Evolutionary conservation across 345 rosid genomes (phyloP).

Genomic region (Heritiera fomes): DNA sequence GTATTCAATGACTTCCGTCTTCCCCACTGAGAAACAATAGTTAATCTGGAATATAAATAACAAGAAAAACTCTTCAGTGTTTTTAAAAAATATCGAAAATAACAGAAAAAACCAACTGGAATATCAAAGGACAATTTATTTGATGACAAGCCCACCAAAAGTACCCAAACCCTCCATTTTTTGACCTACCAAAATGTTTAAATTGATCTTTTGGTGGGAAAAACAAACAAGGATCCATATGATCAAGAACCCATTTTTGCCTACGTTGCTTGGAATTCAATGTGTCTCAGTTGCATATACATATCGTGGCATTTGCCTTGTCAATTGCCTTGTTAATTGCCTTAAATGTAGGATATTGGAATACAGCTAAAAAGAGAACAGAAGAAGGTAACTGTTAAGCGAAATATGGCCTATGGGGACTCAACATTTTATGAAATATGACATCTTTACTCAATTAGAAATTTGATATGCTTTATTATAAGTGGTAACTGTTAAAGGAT

Average conservation of each 20-base stretch:
- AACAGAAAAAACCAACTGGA: neutral
- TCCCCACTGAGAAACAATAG: conserved; percentile 30
- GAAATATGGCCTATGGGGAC: neutral
- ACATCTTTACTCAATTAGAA: neutral
- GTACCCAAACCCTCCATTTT: neutral
- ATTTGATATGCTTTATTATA: neutral
- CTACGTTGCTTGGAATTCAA: neutral
- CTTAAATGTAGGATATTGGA: neutral
- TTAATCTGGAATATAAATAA: conserved; percentile 34
- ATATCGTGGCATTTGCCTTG: neutral
- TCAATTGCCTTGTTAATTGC: neutral
- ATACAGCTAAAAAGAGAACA: neutral
- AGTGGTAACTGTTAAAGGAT: neutral
- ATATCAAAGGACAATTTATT: neutral
- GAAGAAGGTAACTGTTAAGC: neutral
- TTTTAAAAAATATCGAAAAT: neutral
- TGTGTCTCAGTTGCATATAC: neutral
- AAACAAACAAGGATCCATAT: neutral
- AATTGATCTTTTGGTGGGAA: neutral
- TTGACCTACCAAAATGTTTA: neutral
- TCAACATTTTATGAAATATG: neutral
- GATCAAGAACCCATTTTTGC: neutral
- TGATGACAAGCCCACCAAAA: neutral
- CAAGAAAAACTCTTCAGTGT: neutral
- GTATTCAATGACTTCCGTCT: conserved; percentile 38